phyloP scores from a whole-genome alignment of 495 filamentous ascomycete species.

The Evansstolkia leycettana region DNA sequence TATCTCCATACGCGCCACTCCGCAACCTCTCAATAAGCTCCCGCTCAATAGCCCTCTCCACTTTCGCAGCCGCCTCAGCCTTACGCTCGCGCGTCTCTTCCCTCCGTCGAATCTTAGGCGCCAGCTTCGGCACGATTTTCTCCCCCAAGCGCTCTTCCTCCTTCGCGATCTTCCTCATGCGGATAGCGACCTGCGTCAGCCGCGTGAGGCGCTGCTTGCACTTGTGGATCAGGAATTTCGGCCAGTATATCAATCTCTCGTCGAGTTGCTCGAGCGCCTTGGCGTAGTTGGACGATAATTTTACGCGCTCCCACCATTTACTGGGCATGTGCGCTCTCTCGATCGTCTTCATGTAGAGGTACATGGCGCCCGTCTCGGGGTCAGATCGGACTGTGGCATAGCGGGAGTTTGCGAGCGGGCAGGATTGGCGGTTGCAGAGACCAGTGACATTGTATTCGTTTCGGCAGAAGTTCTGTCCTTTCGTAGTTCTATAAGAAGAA shows the following conservation, averaged over 20 bases:
- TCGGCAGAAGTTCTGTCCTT: conserved; percentile 87
- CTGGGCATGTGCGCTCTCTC: conserved; percentile 83
- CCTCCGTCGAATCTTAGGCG: conserved; percentile 79
- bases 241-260: conserved; percentile 83
- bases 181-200: conserved; percentile 83
- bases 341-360: conserved; percentile 95
- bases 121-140: conserved; percentile 75
- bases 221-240: conserved; percentile 89
- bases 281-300: conserved; percentile 79
- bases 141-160: conserved; percentile 91
- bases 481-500: conserved; percentile 54
- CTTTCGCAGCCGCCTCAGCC: conserved; percentile 85
- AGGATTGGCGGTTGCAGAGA: conserved; percentile 88
- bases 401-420: conserved; percentile 87
- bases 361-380: conserved; percentile 69
- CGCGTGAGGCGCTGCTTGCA: conserved; percentile 96
- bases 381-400: conserved; percentile 89
- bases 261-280: conserved; percentile 84
- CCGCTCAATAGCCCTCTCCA: conserved; percentile 91
- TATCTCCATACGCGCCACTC: conserved; percentile 89
- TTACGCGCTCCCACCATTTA: conserved; percentile 92
- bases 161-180: conserved; percentile 68
- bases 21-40: conserved; percentile 86
- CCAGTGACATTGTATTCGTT: conserved; percentile 95
- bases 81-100: conserved; percentile 90